Base-by-base conservation (phyloP, 805 yeast species). In the Wickerhamiella alocasiicola region DNA sequence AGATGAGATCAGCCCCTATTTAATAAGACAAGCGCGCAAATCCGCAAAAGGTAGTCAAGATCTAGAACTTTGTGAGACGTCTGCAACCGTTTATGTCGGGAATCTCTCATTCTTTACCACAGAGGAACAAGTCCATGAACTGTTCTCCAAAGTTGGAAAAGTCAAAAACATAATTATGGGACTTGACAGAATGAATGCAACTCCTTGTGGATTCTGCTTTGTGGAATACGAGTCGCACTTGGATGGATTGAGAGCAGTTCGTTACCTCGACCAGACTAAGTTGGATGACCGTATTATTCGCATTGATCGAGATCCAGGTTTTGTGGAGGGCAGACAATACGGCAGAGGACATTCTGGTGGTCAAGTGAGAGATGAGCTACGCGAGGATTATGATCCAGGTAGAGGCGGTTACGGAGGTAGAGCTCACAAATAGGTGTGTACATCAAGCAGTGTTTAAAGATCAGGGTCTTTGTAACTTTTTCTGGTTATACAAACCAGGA, bases 151-250 rank as follows among this genome's bases (percentile, higher is more conserved):
- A 57, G 60, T 52, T 18, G 97, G 96, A 1, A 66, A 72, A 12
- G 76, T 88, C 29, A 74, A 74, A 49, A 69, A 79, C 53, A 81
- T 87, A 31, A 76, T 88, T 39, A 91, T 91, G 97, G 98, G 98
- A 0, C 70, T 91, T 27, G 96, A 91, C 58, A 70, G 95, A 49
- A 78, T 78, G 56, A 80, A 81, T 49, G 75, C 78, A 53, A 87
- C 95, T 1, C 98, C 98, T 2, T 87, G 97, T 56, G 97, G 98
- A 13, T 88, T 91, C 59, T 87, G 96, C 56, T 91, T 91, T 56
- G 85, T 91, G 29, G 79, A 84, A 34, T 91, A 78, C 57, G 71
- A 70, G 41, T 59, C 65, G 21, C 76, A 77, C 32, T 68, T 68
- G 37, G 85, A 82, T 37, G 84, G 95, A 2, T 64, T 85, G 40